These are phyloP conservation scores for Cercophora newfieldiana DNA, from an alignment of 495 filamentous ascomycete species.

Conservation along the genomic window DNA sequence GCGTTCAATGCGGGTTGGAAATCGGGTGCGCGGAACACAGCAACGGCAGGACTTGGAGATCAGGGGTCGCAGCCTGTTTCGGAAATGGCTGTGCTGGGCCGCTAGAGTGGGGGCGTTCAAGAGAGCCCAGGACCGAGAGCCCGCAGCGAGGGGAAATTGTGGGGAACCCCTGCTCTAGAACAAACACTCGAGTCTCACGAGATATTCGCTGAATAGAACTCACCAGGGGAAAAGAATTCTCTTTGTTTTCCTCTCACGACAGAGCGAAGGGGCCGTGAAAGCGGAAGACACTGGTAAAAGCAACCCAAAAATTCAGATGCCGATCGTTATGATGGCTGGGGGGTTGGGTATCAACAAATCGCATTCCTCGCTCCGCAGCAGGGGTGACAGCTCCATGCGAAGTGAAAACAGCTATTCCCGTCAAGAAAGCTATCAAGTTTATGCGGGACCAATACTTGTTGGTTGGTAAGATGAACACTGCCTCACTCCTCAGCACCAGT, in stretches of 20 bases:
- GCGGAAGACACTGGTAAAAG: neutral
- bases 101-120: neutral
- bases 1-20: neutral
- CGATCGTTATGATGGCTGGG: neutral
- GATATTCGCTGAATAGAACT: neutral
- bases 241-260: neutral
- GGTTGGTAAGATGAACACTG: neutral
- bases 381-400: neutral
- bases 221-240: neutral
- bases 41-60: neutral
- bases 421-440: neutral
- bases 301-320: neutral
- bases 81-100: neutral
- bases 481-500: neutral
- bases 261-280: neutral
- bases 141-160: neutral
- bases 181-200: neutral
- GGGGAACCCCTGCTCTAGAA: neutral
- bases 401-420: neutral
- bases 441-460: neutral
- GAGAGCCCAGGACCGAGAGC: neutral
- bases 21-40: neutral
- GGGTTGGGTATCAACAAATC: neutral
- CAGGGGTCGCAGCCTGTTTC: neutral
- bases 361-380: neutral